phyloP scores from a whole-genome alignment of 2,329 filamentous ascomycete species.

The Fusarium nurragi region DNA sequence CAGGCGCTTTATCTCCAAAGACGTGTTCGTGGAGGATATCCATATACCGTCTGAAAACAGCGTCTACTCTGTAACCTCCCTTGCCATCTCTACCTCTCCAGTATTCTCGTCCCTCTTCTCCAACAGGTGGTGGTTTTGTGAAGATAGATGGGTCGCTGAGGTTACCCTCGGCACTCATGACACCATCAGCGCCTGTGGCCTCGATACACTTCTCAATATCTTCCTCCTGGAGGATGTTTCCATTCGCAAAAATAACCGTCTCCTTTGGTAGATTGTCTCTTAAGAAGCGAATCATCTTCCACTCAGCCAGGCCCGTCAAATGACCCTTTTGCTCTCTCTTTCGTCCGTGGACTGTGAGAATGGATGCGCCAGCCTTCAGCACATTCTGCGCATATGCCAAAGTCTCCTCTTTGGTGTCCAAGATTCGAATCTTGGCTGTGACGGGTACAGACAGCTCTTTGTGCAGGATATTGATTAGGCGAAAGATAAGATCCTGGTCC shows the following conservation, averaged over 20 bases:
- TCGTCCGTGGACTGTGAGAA: conserved; percentile 91
- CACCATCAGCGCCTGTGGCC: conserved; percentile 86
- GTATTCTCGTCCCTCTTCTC: conserved; percentile 79
- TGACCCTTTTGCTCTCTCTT: conserved; percentile 94
- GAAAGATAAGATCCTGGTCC: conserved; percentile 83
- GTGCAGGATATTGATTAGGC: conserved; percentile 86
- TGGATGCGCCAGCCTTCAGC: conserved; percentile 86
- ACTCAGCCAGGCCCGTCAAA: conserved; percentile 91
- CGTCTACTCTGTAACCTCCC: conserved; percentile 89
- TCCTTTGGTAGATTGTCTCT: conserved; percentile 84
- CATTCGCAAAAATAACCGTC: conserved; percentile 96
- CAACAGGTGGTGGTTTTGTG: conserved; percentile 69
- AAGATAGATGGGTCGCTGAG: conserved; percentile 93
- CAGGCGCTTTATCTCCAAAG: conserved; percentile 71
- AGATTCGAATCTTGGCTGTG: conserved; percentile 92
- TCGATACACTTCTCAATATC: conserved; percentile 82
- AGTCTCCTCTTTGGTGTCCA: conserved; percentile 87
- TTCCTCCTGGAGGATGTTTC: conserved; percentile 84
- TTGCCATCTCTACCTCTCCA: conserved; percentile 83
- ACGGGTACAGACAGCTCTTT: conserved; percentile 81
- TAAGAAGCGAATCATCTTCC: conserved; percentile 83
- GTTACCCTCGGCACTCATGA: conserved; percentile 98
- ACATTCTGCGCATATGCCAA: conserved; percentile 90
- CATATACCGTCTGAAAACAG: conserved; percentile 85
- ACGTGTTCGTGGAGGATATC: conserved; percentile 88